These are phyloP conservation scores for Infundibulicybe gibba DNA, from an alignment of 768 basidiomycete genomes.

Conservation along the genomic window DNA sequence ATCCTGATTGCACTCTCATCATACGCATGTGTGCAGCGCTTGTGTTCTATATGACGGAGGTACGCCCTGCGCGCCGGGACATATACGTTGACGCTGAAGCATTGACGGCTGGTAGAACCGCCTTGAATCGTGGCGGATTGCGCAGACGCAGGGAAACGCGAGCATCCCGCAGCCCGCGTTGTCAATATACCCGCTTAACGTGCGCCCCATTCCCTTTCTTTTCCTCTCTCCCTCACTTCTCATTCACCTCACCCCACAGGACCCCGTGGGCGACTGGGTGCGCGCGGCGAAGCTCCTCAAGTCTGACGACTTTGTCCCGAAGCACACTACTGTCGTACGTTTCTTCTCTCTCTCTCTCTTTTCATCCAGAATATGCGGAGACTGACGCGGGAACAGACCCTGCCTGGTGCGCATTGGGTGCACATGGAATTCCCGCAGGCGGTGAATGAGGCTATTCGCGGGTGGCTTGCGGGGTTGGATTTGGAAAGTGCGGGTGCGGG, in stretches of 20 bases:
- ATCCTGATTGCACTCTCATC: neutral
- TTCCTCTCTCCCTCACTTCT: neutral
- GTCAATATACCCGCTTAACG: conserved; percentile 35
- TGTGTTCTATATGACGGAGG: conserved; percentile 61
- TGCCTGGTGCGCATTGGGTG: conserved; percentile 62
- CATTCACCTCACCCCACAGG: conserved; percentile 23
- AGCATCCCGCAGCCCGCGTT: conserved; percentile 41
- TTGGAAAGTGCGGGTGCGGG: no score
- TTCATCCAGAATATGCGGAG: no score
- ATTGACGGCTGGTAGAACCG: conserved; percentile 40
- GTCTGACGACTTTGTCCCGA: conserved; percentile 32
- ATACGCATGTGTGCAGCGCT: conserved; percentile 37
- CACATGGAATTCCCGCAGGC: conserved; percentile 56
- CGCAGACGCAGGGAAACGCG: conserved; percentile 40
- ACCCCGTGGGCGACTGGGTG: conserved; percentile 46
- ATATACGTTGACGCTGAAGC: no score
- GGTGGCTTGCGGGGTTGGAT: conserved; percentile 39
- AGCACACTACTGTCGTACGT: conserved; percentile 34
- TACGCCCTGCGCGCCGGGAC: conserved; percentile 21
- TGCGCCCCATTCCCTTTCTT: conserved; percentile 10
- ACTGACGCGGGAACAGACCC: conserved; percentile 26
- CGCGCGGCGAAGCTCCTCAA: conserved; percentile 26
- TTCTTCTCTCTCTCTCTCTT: neutral
- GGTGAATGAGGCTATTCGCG: conserved; percentile 47
- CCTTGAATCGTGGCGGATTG: conserved; percentile 31